Base-by-base conservation (phyloP, 352 stramenopile genomes). In the Aphanomyces invadans region DNA sequence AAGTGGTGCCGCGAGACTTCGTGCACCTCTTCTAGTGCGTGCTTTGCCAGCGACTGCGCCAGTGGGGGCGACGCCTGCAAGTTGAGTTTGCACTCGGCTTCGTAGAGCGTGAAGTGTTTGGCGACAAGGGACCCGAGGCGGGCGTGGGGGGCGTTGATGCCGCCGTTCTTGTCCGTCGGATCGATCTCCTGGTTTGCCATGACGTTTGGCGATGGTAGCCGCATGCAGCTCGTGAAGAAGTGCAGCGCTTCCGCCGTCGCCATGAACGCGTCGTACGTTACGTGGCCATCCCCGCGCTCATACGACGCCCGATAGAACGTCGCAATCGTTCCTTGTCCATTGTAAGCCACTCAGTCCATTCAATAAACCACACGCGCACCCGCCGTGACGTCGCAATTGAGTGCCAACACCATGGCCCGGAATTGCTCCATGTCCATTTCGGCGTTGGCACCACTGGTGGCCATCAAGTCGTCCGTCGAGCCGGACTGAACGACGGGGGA, bases 381-480 rank as follows among this genome's bases (percentile, higher is more conserved):
- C 0, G 80, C 73, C 4, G 85, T 80, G 4, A 87, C 82, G 44
- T 92, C 81, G 54, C 88, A 74, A 59, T 95, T 91, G 3, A 95
- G 64, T 10, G 88, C 92, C 32, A 72, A 75, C 12, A 96, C 73
- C 80, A 97, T 96, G 23, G 88, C 76, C 0, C 79, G 76, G 62
- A 97, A 96, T 69, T 97, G 90, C 54, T 92, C 85, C 74, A 95
- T 92, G 68, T 97, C 90, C 77, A 97, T 93, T 1, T 76, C 78
- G 1, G 83, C 70, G 55, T 69, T 61, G 29, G 63, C 4, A 28
- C 65, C 1, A 42, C 54, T 17, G 29, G 36, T 11, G n/a, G 66
- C 26, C 25, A 25, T 15, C 32, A 46, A 44, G 4, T 19, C 56
- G 23, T 46, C 32, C 23, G 36, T 42, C 7, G 36, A 42, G 7